Evolutionary conservation across 441 rosid genomes (phyloP), one percentile per base, ranked within the genome.

Genomic region (Omphalea diandra): DNA sequence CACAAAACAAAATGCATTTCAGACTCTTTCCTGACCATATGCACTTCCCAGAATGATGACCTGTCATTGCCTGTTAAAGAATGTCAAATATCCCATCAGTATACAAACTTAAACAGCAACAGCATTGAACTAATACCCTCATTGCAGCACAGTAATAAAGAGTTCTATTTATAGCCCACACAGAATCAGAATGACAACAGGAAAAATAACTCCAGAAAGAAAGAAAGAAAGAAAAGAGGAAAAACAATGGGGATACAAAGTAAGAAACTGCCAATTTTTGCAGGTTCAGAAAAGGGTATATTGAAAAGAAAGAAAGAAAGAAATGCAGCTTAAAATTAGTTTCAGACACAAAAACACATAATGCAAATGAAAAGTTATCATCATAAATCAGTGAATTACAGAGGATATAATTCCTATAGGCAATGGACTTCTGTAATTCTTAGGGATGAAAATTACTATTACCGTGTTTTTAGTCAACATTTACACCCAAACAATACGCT

Each of bases 11-110:
- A n/a, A 47, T 5, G 46, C 61, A 54, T 50, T 61, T 10, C 68
- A 63, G 69, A 62, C 27, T 64, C 60, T 68, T 56, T 44, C 79
- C 86, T 75, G 65, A 88, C 94, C 87, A 84, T 64, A 70, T 76
- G 47, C 71, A 69, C 65, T 73, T 85, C 61, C 76, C 77, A 43
- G 72, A 76, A 54, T 75, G 77, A 76, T 75, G 77, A 76, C 74
- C 68, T 22, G 72, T 64, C 38, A 46, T 78, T 33, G 57, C 87
- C 90, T 88, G 85, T 65, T 70, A 38, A 40, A 73, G 62, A 67
- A 62, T 63, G 36, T 44, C 24, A 52, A 59, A 75, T 20, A 50
- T 71, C 26, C 12, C 44, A 43, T 66, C 14, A 58, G 68, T 73
- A 63, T 24, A 49, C 65, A 62, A n/a, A 52, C 46, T 17, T 60